These are phyloP conservation scores for Globisporangium heterothallicum DNA, from an alignment of 352 stramenopile genomes.

Conservation along the genomic window DNA sequence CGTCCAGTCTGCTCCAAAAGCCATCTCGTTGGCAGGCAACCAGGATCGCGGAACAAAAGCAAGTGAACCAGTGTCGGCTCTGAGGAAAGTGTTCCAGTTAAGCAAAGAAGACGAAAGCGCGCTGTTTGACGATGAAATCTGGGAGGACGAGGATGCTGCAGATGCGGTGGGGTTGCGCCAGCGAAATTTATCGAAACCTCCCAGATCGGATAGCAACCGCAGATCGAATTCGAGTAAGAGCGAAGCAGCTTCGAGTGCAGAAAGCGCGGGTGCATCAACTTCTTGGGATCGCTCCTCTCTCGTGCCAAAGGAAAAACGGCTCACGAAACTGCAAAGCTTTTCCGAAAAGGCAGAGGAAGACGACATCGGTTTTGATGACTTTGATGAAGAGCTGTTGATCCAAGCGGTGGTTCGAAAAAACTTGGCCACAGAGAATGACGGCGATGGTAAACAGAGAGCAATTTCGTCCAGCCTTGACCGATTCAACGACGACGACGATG, in stretches of 20 bases:
- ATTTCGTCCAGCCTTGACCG: not conserved
- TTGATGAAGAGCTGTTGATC: conserved; percentile 63
- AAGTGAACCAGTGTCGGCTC: conserved; percentile 11
- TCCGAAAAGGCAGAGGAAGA: conserved; percentile 61
- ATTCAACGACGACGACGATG: conserved; percentile 17
- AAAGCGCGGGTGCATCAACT: not conserved
- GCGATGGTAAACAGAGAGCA: not conserved
- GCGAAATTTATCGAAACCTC: not conserved
- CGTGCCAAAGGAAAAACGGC: conserved; percentile 52
- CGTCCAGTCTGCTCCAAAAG: conserved; percentile 35
- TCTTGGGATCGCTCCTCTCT: conserved; percentile 58
- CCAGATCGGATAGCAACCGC: not conserved
- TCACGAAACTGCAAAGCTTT: conserved; percentile 70
- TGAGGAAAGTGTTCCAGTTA: conserved; percentile 50
- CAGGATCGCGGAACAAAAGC: conserved; percentile 2
- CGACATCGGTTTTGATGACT: conserved; percentile 53
- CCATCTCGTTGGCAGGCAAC: conserved; percentile 17
- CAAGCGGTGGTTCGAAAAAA: conserved; percentile 36
- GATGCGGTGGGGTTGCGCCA: not conserved
- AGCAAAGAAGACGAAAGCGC: conserved; percentile 72
- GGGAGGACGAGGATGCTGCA: conserved; percentile 43
- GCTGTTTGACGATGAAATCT: conserved; percentile 66
- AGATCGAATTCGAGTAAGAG: not conserved
- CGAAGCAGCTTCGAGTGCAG: not conserved
- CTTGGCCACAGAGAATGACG: conserved; percentile 9